These are phyloP conservation scores for Amanita exitialis DNA, from an alignment of 768 basidiomycete species.

Conservation along the genomic window DNA sequence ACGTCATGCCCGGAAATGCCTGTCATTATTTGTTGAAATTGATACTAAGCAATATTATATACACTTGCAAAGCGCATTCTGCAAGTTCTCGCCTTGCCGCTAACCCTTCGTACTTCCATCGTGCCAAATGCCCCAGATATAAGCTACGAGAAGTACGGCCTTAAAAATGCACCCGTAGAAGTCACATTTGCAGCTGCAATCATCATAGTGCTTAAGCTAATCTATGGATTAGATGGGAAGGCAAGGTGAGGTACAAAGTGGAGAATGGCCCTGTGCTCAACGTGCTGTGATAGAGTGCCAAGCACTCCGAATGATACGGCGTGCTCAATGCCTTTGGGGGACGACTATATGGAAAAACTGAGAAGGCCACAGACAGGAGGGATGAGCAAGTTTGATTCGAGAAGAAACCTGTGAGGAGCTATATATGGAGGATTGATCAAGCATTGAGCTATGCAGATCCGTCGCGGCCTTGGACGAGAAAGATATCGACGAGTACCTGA, in stretches of 20 bases:
- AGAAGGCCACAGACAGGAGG: constrained; percentile 22
- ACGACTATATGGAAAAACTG: constrained; percentile 38
- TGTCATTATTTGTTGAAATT: neutral
- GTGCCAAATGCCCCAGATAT: constrained; percentile 23
- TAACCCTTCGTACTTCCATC: constrained; percentile 40
- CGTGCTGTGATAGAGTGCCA: constrained; percentile 30
- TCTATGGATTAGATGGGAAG: constrained; percentile 74
- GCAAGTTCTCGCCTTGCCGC: constrained; percentile 42
- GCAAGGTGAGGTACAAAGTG: constrained; percentile 31
- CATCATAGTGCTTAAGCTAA: constrained; percentile 72
- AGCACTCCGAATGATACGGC: constrained; percentile 42
- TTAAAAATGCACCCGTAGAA: constrained; percentile 64
- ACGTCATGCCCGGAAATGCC: constrained; percentile 20
- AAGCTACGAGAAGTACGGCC: constrained; percentile 35
- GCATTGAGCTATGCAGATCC: constrained; percentile 28
- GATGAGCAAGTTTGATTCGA: constrained; percentile 29
- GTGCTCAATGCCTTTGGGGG: constrained; percentile 41
- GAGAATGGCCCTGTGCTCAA: constrained; percentile 9
- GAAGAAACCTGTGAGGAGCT: constrained; percentile 33
- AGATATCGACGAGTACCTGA: constrained; percentile 54
- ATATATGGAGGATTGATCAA: neutral
- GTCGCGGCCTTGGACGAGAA: constrained; percentile 40
- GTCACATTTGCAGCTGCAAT: constrained; percentile 46
- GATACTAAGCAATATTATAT: constrained; percentile 51
- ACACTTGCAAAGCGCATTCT: constrained; percentile 50